Base-by-base conservation (phyloP, 495 filamentous ascomycete species). In the Aspergillus mulundensis region DNA sequence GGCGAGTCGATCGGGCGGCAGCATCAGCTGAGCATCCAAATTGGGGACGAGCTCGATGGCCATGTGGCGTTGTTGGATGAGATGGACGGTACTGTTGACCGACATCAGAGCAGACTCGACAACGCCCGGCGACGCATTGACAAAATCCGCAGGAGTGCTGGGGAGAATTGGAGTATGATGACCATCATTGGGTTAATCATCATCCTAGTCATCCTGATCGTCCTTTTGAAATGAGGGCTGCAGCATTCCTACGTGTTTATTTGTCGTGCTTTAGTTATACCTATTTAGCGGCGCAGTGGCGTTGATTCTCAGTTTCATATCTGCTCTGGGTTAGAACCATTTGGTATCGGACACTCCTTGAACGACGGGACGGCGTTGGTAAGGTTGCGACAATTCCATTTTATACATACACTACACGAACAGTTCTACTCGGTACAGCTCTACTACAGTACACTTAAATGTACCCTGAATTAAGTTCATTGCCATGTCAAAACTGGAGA, bases 1-100 rank as follows among this genome's bases (percentile, higher is more conserved):
- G 90, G 91, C 10, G 83, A 84, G 59, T 89, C 84, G 53, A 96
- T 98, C 61, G 82, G 87, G n/a, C 85, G 93, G 46, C 94, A 97
- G 71, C 81, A 95, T 47, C 90, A 97, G 73, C 77, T 98, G 61
- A 90, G 87, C 61, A 94, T 97, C 66, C 89, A 91, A 76, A 98
- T 98, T 66, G 94, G 94, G 21, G 89, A 97, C 67, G 94, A 98
- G 77, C 76, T 98, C 21, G 94, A 98, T 57, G 84, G 83, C 58
- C 94, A 98, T 65, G 88, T 94, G 20, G 72, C 85, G 64, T 74
- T 98, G 75, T 76, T 98, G 39, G 94, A 95, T 72, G 92, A 92
- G 51, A 86, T 95, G 59, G 94, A 97, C 58, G 78, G 78, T 21
- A 78, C 84, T 54, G 87, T 92, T 34, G 91, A 95, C 63, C 77